Evolutionary conservation across 345 rosid species (phyloP).

Genomic region (Rubroshorea leprosula): DNA sequence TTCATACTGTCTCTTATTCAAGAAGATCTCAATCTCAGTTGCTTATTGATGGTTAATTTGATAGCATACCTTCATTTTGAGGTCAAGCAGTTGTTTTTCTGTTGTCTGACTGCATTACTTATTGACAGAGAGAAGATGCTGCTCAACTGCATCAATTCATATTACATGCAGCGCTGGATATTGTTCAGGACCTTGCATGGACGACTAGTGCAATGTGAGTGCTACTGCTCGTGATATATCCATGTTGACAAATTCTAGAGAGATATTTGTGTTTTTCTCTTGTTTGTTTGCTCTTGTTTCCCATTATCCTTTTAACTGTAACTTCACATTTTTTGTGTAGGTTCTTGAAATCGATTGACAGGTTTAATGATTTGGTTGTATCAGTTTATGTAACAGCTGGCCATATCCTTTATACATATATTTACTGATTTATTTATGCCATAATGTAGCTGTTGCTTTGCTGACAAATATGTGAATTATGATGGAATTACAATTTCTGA

Average conservation of each 20-base stretch:
- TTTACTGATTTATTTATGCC: not conserved
- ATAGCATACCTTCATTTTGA: too few relatives aligned
- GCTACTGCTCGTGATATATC: constrained; percentile 1
- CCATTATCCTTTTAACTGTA: not conserved
- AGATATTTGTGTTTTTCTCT: not conserved
- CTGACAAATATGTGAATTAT: not conserved
- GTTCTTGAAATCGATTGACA: constrained; percentile 89
- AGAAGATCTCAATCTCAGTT: too few relatives aligned
- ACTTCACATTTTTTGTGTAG: constrained; percentile 31
- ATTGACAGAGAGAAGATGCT: constrained; percentile 94
- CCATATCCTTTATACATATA: constrained; percentile 77
- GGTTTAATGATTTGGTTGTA: constrained; percentile 87
- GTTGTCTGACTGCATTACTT: constrained; percentile 13
- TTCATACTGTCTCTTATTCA: too few relatives aligned
- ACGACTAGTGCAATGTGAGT: constrained; percentile 95
- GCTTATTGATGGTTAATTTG: too few relatives aligned
- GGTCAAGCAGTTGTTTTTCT: too few relatives aligned
- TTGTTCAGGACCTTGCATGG: constrained; percentile 97
- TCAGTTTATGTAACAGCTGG: constrained; percentile 98
- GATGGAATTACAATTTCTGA: too few relatives aligned
- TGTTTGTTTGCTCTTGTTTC: not conserved
- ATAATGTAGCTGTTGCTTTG: not conserved
- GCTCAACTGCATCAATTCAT: constrained; percentile 91
- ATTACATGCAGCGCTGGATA: constrained; percentile 88
- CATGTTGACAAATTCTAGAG: not conserved